A percentile compares a stretch with the other conserved stretches of the same genome.
Evolutionary conservation across 192 early-diverging fungal genomes (phyloP).

Genomic region (Coemansia sp.): DNA sequence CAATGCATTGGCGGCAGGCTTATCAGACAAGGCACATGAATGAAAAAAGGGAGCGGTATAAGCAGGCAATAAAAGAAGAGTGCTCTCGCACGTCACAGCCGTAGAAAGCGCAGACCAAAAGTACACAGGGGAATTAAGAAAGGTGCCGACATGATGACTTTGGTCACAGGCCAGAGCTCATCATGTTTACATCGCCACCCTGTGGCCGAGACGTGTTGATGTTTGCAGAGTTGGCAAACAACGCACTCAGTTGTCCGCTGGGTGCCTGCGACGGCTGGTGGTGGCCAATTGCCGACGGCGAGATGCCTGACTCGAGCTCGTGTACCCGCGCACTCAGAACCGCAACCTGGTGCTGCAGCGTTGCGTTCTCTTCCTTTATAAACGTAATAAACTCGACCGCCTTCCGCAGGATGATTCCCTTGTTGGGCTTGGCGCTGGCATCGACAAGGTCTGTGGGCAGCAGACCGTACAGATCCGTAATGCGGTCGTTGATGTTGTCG

Average conservation of each 20-base stretch:
- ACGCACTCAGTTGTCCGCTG: slow-evolving; percentile 45
- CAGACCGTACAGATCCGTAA: slow-evolving; percentile 83
- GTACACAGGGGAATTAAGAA: slow-evolving; percentile 1
- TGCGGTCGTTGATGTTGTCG: slow-evolving; percentile 99
- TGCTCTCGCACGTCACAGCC: not conserved
- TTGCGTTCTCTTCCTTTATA: too few species aligned
- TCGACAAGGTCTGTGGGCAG: slow-evolving; percentile 80
- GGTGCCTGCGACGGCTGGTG: slow-evolving; percentile 42
- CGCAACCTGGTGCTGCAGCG: slow-evolving; percentile 66
- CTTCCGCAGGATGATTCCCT: slow-evolving; percentile 91
- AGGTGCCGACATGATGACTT: not conserved
- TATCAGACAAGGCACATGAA: not conserved
- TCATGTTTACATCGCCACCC: slow-evolving; percentile 24
- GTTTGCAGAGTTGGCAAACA: slow-evolving; percentile 42
- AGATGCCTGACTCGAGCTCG: slow-evolving; percentile 68
- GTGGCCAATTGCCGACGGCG: slow-evolving; percentile 23
- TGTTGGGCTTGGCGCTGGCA: slow-evolving; percentile 86
- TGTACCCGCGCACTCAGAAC: slow-evolving; percentile 63
- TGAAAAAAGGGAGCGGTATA: not conserved
- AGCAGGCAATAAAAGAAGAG: slow-evolving; percentile 1
- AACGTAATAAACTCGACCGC: slow-evolving; percentile 92
- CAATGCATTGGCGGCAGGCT: not conserved
- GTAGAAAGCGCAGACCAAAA: not conserved
- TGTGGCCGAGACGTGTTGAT: slow-evolving; percentile 23
- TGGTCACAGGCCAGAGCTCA: slow-evolving; percentile 37